Base-by-base conservation (phyloP, 2,329 filamentous ascomycete genomes). In the Fusarium solani-melongenae region DNA sequence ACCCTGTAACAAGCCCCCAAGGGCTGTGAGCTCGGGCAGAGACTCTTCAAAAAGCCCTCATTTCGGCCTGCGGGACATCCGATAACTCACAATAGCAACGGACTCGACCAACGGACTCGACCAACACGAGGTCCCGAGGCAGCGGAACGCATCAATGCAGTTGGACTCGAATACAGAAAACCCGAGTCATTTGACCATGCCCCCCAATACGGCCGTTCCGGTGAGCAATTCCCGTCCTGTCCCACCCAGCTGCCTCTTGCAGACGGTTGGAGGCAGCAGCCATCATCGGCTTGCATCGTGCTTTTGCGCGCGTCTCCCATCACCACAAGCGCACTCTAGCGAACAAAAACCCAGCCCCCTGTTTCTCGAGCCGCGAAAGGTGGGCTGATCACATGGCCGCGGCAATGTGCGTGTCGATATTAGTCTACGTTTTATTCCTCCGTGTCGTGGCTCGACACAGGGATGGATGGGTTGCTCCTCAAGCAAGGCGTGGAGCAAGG, bases 371-470 rank as follows among this genome's bases (percentile, higher is more conserved):
- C 34, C 34, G 55, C 34, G 33, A 60, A 20, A 17, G n/a, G 33
- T 33, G 57, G 24, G 24, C 39, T 64, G 62, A 64, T 59, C 62
- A 64, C 55, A 64, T 59, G 55, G 39, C 9, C 31, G 34, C 29
- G 29, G 27, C 36, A 41, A 38, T 64, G 55, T 59, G 62, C 62
- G 53, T 24, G 33, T 64, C 49, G 41, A 29, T 29, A 57, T 27
- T 31, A 22, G 29, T 36, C 27, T 53, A 27, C 9, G 12, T 62
- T 22, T 39, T 62, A 34, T 20, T 20, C 15, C 39, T 41, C n/a
- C 10, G 7, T 41, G 39, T 41, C 39, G 39, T 49, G 31, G 22
- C 20, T 24, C 34, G 20, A 31, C 56, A 27, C 44, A 49, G 44
- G 44, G 36, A n/a, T 38, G 34, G 34, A 38, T 38, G 17, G 36